These are phyloP conservation scores for Solanum chiquidenum DNA, from an alignment of 257 asterid genomes.

Conservation along the genomic window DNA sequence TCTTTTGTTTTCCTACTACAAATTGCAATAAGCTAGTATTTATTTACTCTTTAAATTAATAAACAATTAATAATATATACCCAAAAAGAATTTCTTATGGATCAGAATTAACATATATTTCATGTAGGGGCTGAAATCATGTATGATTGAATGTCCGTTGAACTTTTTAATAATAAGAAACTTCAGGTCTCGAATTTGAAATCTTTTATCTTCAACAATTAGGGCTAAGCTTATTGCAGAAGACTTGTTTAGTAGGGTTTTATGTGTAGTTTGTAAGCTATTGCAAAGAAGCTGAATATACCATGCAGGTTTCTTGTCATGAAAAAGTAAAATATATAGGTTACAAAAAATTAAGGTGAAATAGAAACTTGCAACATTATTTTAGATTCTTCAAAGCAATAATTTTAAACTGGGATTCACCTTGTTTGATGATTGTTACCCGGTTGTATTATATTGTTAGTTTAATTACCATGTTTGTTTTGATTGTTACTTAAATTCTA, in stretches of 20 bases:
- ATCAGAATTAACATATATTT: not conserved
- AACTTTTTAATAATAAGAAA: not conserved
- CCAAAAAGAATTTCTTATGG: not conserved
- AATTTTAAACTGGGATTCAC: not conserved
- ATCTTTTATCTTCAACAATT: rapidly evolving
- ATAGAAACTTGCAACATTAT: not conserved
- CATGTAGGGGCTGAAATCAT: not conserved
- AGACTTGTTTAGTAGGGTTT: not conserved
- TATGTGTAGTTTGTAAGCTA: no score
- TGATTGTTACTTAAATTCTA: no score
- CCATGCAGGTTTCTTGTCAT: not conserved
- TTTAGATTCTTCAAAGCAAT: not conserved
- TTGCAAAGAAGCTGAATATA: no score
- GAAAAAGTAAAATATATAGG: no score
- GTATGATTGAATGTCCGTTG: not conserved
- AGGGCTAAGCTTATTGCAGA: rapidly evolving
- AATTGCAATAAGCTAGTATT: not conserved
- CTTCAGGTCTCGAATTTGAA: rapidly evolving
- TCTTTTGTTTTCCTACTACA: not conserved
- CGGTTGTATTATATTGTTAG: no score
- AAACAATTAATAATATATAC: not conserved
- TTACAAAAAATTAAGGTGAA: not conserved
- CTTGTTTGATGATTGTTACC: no score
- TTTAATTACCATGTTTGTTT: no score
- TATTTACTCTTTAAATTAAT: not conserved